phyloP scores from a whole-genome alignment of 75 land plant species.

The Picea glauca region DNA sequence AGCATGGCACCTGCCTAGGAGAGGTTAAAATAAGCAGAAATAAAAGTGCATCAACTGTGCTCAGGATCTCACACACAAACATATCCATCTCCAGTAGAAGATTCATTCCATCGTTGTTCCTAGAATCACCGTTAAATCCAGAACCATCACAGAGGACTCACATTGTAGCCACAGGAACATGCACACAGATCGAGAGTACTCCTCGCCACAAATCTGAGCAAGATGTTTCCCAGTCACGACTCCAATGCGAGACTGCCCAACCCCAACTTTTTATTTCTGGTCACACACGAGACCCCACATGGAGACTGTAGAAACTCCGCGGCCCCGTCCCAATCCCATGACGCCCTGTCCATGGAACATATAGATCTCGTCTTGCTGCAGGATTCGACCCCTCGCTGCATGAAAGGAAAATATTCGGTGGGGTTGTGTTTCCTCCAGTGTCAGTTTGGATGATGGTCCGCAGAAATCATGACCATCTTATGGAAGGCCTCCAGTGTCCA shows the following conservation, averaged over 20 bases:
- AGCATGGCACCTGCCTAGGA: too few relatives aligned
- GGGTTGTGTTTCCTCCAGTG: not conserved
- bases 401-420: not conserved
- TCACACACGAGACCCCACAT: conserved; percentile 70
- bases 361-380: conserved; percentile 5
- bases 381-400: conserved; percentile 11
- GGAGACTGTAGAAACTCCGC: conserved; percentile 54
- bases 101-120: too few relatives aligned
- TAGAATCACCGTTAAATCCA: too few relatives aligned
- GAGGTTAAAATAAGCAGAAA: too few relatives aligned
- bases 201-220: too few relatives aligned
- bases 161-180: too few relatives aligned
- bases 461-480: conserved; percentile 44
- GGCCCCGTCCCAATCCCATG: conserved; percentile 67
- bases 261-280: conserved; percentile 62
- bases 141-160: too few relatives aligned
- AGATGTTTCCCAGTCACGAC: too few relatives aligned
- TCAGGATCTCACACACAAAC: too few relatives aligned
- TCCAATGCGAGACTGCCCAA: conserved; percentile 19
- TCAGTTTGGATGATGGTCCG: conserved; percentile 15
- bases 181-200: too few relatives aligned
- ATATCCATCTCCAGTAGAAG: too few relatives aligned
- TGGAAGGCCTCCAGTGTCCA: conserved; percentile 43
- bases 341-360: conserved; percentile 34
- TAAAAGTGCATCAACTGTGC: too few relatives aligned